A percentile compares a stretch with the other conserved stretches of the same genome.
These are phyloP conservation scores for Elsinoe fawcettii DNA, from an alignment of 2,329 filamentous ascomycete genomes.

Conservation along the genomic window DNA sequence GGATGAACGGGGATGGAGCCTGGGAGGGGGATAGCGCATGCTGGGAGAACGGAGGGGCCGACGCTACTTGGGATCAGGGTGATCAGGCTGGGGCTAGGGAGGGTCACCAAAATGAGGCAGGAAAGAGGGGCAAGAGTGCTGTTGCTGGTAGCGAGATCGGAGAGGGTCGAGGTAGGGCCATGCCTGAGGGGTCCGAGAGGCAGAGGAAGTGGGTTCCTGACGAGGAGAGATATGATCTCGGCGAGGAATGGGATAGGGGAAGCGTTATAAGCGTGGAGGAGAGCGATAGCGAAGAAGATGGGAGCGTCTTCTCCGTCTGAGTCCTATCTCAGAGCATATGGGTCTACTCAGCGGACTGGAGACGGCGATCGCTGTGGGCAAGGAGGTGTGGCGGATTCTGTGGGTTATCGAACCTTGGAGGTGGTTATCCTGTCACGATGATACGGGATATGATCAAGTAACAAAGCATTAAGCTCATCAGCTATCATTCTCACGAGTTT, in stretches of 20 bases:
- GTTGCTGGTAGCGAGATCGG: background rate
- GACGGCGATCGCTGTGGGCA: too few species aligned
- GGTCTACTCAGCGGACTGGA: too few species aligned
- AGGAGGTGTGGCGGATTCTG: too few species aligned
- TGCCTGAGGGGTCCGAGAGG: background rate
- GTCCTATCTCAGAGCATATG: too few species aligned
- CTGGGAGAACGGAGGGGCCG: background rate
- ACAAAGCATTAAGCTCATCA: too few species aligned
- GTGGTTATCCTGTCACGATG: too few species aligned
- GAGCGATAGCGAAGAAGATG: constrained; percentile 11
- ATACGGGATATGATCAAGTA: too few species aligned
- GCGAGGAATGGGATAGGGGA: constrained; percentile 8
- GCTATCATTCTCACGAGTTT: too few species aligned
- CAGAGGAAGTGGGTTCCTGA: background rate
- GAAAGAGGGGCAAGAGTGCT: background rate
- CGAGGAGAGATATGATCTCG: constrained; percentile 1
- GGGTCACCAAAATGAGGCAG: too few species aligned
- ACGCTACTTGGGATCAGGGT: background rate
- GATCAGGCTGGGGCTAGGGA: background rate
- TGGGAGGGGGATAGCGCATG: background rate
- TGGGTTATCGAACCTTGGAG: too few species aligned
- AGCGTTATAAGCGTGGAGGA: constrained; percentile 8
- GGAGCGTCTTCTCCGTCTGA: constrained; percentile 7
- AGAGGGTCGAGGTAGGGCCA: background rate
- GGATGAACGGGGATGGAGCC: background rate